Conservation (phyloP, 106 monocot species). For the Dioscorea zingiberensis region DNA sequence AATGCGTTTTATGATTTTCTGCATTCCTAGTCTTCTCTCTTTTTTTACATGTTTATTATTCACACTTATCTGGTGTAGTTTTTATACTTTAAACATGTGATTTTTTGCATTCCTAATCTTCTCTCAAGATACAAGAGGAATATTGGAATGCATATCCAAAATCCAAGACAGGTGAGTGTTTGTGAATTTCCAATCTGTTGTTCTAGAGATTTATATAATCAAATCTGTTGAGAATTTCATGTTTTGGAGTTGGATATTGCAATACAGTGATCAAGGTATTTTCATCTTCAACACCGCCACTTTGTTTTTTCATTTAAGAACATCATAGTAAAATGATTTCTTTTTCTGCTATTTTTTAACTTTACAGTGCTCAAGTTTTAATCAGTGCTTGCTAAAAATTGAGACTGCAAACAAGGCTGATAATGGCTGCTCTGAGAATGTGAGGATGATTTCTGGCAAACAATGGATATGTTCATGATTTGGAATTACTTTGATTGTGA, state of each 20-base stretch:
- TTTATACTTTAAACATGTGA: no score
- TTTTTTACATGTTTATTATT: no score
- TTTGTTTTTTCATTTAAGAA: not conserved
- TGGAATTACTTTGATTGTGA: not conserved
- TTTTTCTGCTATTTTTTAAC: slow-evolving; percentile 2
- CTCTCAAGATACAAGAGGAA: slow-evolving; percentile 44
- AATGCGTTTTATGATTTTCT: no score
- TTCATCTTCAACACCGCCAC: not conserved
- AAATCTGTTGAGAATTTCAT: not conserved
- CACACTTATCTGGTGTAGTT: no score
- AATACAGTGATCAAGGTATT: slow-evolving; percentile 62
- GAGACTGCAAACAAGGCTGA: slow-evolving; percentile 56
- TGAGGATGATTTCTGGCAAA: slow-evolving; percentile 13
- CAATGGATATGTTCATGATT: not conserved
- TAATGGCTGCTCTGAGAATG: slow-evolving; percentile 58
- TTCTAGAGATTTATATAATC: no score
- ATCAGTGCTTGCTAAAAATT: slow-evolving; percentile 31
- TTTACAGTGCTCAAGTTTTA: slow-evolving; percentile 46
- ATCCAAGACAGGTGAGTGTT: slow-evolving; percentile 43
- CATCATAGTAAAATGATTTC: slow-evolving; percentile 5
- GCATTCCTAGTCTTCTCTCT: no score
- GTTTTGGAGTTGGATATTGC: not conserved
- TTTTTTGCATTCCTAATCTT: no score
- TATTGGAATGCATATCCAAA: slow-evolving; percentile 57
- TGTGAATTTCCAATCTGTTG: no score